These are phyloP conservation scores for Alternaria postmessia DNA, from an alignment of 2,329 filamentous ascomycete species.

Conservation along the genomic window DNA sequence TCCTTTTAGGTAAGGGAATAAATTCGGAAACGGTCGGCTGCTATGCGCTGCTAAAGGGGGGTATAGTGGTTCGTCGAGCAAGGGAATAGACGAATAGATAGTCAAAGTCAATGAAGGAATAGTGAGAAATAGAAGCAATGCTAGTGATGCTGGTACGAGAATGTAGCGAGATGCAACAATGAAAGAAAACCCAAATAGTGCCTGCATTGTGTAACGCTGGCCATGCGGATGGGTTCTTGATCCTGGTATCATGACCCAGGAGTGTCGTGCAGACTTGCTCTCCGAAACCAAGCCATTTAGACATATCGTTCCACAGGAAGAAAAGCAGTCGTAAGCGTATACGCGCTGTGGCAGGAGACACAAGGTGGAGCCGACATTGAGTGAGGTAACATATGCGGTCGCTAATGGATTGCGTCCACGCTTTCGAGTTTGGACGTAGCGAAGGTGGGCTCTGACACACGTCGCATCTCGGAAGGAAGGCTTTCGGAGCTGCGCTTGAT, in stretches of 20 bases:
- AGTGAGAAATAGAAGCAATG: slow-evolving; percentile 32
- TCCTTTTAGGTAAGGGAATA: slow-evolving; percentile 40
- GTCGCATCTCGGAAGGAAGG: slow-evolving; percentile 44
- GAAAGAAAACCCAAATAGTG: slow-evolving; percentile 24
- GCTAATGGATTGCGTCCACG: slow-evolving; percentile 41
- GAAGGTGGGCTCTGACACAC: slow-evolving; percentile 47
- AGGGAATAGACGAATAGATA: slow-evolving; percentile 15
- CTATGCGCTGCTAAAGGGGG: slow-evolving; percentile 31
- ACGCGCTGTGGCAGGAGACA: slow-evolving; percentile 19
- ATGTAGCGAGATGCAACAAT: slow-evolving; percentile 23
- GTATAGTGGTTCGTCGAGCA: slow-evolving; percentile 44
- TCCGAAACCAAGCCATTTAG: slow-evolving; percentile 23
- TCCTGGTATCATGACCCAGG: slow-evolving; percentile 24
- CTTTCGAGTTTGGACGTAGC: slow-evolving; percentile 40
- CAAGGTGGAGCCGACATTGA: slow-evolving; percentile 17
- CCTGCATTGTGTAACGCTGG: slow-evolving; percentile 20
- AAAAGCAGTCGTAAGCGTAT: slow-evolving; percentile 23
- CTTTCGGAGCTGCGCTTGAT: slow-evolving; percentile 63
- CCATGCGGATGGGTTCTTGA: slow-evolving; percentile 16
- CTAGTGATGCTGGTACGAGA: slow-evolving; percentile 43
- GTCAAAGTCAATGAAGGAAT: slow-evolving; percentile 8
- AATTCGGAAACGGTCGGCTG: slow-evolving; percentile 21
- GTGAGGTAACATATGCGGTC: slow-evolving; percentile 10
- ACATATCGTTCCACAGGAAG: slow-evolving; percentile 14
- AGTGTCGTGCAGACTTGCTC: slow-evolving; percentile 28